Percentiles rank a stretch among this genome's conserved stretches.
Conservation (phyloP, 805 yeast species). For the Ogataea pini region DNA sequence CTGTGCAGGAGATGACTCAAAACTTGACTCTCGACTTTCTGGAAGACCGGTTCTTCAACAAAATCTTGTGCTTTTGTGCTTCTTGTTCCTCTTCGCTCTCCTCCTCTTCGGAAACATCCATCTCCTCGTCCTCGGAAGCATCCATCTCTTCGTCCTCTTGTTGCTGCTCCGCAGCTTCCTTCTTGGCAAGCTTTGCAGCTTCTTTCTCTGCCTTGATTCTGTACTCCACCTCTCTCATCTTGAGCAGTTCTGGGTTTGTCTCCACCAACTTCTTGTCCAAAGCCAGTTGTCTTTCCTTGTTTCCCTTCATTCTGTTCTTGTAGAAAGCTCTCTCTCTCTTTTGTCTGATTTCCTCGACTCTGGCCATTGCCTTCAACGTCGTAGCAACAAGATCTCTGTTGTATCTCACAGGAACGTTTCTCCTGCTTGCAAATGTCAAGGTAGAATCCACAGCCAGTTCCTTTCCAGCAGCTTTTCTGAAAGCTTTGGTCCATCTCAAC, state of each 20-base stretch:
- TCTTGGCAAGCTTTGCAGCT: constrained; percentile 56
- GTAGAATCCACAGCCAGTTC: constrained; percentile 98
- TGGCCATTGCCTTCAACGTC: constrained; percentile 91
- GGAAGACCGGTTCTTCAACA: constrained; percentile 66
- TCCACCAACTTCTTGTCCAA: constrained; percentile 88
- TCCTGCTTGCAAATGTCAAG: constrained; percentile 92
- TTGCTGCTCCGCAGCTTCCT: constrained; percentile 47
- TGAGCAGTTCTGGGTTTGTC: constrained; percentile 83
- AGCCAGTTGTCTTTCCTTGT: constrained; percentile 81
- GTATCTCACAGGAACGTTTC: constrained; percentile 97
- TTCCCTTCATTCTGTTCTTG: constrained; percentile 99
- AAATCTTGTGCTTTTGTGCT: constrained; percentile 50
- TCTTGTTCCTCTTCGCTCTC: constrained; percentile 42
- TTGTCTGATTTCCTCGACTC: constrained; percentile 93
- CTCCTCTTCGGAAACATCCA: constrained; percentile 38
- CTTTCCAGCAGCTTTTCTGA: constrained; percentile 98
- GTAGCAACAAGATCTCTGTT: constrained; percentile 95
- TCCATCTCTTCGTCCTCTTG: constrained; percentile 51
- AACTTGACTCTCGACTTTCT: constrained; percentile 45
- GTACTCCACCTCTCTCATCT: constrained; percentile 90
- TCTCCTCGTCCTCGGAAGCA: constrained; percentile 33
- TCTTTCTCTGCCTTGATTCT: constrained; percentile 72
- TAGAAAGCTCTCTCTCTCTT: constrained; percentile 98
- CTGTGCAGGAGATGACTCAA: constrained; percentile 33
- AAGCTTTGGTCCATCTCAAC: constrained; percentile 97